A percentile compares a stretch with the other conserved stretches of the same genome.
phyloP scores from a whole-genome alignment of 768 basidiomycete genomes.

The Russula vinacea region DNA sequence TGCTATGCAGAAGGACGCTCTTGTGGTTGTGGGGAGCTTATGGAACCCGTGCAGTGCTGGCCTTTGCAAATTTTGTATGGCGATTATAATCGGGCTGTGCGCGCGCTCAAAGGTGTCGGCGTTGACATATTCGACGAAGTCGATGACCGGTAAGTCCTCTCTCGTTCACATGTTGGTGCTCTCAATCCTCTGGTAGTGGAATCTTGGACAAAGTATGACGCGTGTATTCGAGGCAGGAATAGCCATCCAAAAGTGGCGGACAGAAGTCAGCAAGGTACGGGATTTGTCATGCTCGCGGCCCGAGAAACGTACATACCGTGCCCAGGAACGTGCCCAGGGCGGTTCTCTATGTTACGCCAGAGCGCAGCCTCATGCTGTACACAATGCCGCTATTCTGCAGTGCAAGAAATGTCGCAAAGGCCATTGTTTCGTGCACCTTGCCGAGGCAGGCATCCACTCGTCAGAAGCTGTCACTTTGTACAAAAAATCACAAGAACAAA shows the following conservation, averaged over 20 bases:
- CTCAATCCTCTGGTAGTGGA: neutral
- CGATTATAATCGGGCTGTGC: conserved; percentile 43
- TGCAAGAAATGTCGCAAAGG: conserved; percentile 42
- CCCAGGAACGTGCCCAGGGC: neutral
- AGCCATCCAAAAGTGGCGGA: conserved; percentile 20
- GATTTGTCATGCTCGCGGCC: neutral
- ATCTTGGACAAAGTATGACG: neutral
- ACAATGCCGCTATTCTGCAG: conserved; percentile 30
- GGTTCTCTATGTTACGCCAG: conserved; percentile 4
- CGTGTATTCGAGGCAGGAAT: conserved; percentile 32
- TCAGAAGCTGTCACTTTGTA: conserved; percentile 37
- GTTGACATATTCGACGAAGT: conserved; percentile 7
- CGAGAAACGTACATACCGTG: neutral
- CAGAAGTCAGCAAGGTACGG: conserved; percentile 11
- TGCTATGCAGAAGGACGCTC: conserved; percentile 78
- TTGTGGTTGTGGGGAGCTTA: conserved; percentile 54
- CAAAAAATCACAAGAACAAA: conserved; percentile 20
- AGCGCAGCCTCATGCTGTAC: conserved; percentile 22
- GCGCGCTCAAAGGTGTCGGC: conserved; percentile 31
- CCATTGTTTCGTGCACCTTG: conserved; percentile 41
- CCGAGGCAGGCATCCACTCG: conserved; percentile 39
- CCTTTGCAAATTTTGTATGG: conserved; percentile 47
- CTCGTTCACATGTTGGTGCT: neutral
- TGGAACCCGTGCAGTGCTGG: conserved; percentile 61
- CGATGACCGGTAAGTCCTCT: conserved; percentile 9